Evolutionary conservation across 345 rosid genomes (phyloP), one percentile per base, ranked within the genome.

Genomic region (Pugionium cornutum): DNA sequence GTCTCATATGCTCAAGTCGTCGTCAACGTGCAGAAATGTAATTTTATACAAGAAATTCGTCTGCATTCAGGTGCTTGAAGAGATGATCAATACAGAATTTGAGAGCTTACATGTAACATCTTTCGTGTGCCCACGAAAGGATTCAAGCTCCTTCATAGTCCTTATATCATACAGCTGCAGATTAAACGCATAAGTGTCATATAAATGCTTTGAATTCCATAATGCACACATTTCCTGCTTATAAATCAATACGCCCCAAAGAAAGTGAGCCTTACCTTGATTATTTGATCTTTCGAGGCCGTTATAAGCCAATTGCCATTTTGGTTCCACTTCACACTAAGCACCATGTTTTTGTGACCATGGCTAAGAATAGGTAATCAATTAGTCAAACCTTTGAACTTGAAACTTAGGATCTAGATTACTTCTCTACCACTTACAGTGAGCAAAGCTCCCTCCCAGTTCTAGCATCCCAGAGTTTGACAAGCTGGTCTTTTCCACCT

Each of bases 381-480:
- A 39, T 46, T 53, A 28, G 28, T 50, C 41, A 10, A 69, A 59
- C 33, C 68, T 35, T 36, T 28, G 9, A 53, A 34, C 54, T 36
- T 40, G 28, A 35, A 61, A 54, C 4, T 32, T 27, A 49, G 5
- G 9, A 47, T 30, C 40, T 40, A 39, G 37, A 76, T 46, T 53
- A 70, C 62, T 68, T 61, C 32, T 10, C 4, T 35, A 58, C 34
- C 8, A 79, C 97, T 80, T 77, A 94, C 99, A 94, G 84, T 33
- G 99, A 90, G 76, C 88, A 81, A 74, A 94, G 96, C 81, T 94
- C 99, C 74, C 72, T 86, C 62, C 85, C 97, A 53, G 78, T 75
- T 83, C 84, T 88, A 72, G 97, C 89, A 87, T 94, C 99, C 99
- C 99, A 94, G n/a, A 94, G 86, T 82, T 94, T 94, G 64, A 94